Conservation (phyloP, 108 stramenopile species). For the Pseudonitzschia multiseries region DNA sequence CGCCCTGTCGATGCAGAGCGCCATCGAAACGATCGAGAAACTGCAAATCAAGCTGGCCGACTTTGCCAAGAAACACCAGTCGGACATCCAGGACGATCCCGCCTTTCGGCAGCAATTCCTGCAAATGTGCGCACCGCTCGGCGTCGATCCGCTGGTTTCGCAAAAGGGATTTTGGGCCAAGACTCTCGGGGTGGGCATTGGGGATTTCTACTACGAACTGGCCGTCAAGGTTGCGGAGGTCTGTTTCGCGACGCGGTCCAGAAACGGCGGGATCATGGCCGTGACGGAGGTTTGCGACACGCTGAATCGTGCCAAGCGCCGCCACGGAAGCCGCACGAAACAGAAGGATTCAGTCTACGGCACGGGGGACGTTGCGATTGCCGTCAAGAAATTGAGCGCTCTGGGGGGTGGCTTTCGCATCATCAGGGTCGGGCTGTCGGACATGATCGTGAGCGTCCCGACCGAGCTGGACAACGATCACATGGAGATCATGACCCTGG, state of each 20-base stretch:
- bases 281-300: constrained; percentile 72
- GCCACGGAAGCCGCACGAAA: constrained; percentile 1
- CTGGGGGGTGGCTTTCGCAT: constrained; percentile 88
- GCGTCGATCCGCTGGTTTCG: constrained; percentile 81
- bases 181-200: constrained; percentile 48
- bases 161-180: constrained; percentile 78
- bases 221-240: constrained; percentile 95
- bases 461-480: constrained; percentile 85
- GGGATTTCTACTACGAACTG: constrained; percentile 99
- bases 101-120: constrained; percentile 95
- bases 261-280: constrained; percentile 96
- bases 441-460: constrained; percentile 85
- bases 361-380: constrained; percentile 70
- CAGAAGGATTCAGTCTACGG: constrained; percentile 38
- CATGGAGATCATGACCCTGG: constrained; percentile 76
- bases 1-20: constrained; percentile 64
- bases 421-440: constrained; percentile 58
- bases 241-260: constrained; percentile 81
- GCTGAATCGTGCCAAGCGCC: constrained; percentile 37
- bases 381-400: constrained; percentile 70
- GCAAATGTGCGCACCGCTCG: constrained; percentile 90
- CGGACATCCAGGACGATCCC: constrained; percentile 86
- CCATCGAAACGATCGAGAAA: constrained; percentile 79
- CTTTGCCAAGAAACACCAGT: constrained; percentile 91
- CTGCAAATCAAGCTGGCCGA: constrained; percentile 69